phyloP scores from a whole-genome alignment of 164 flowering plant genomes.

The Nymphaea colorata region DNA sequence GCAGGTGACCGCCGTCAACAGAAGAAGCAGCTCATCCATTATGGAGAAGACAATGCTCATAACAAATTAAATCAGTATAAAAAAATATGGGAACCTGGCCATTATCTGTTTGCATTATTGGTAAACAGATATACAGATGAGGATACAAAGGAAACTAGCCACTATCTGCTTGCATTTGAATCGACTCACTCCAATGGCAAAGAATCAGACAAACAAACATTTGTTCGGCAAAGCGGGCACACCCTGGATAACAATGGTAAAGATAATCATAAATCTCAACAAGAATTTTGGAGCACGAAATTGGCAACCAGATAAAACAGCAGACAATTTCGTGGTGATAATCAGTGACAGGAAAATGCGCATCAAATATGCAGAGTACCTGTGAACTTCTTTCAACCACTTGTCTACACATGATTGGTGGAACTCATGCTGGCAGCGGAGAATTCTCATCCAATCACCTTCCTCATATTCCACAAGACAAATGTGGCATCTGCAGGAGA shows the following conservation, averaged over 20 bases:
- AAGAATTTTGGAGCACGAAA: not conserved
- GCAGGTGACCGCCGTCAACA: no score
- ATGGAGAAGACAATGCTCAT: no score
- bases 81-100: no score
- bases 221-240: conserved; percentile 81
- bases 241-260: conserved; percentile 32
- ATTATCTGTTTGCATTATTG: not conserved
- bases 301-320: not conserved
- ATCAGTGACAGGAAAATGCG: not conserved
- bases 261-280: not conserved
- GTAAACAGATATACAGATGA: not conserved
- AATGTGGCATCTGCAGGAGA: conserved; percentile 62
- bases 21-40: no score
- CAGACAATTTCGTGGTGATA: not conserved
- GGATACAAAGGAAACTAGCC: not conserved
- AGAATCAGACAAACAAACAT: conserved; percentile 40
- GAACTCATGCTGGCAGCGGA: conserved; percentile 90
- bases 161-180: not conserved
- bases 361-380: conserved; percentile 25
- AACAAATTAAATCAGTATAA: no score
- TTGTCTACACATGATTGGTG: conserved; percentile 74
- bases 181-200: not conserved
- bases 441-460: conserved; percentile 60
- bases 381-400: conserved; percentile 97
- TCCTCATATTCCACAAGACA: conserved; percentile 96